Percentiles rank a stretch among this genome's conserved stretches.
These are phyloP conservation scores for Cystobasidium ongulense DNA, from an alignment of 768 basidiomycete genomes.

Conservation along the genomic window DNA sequence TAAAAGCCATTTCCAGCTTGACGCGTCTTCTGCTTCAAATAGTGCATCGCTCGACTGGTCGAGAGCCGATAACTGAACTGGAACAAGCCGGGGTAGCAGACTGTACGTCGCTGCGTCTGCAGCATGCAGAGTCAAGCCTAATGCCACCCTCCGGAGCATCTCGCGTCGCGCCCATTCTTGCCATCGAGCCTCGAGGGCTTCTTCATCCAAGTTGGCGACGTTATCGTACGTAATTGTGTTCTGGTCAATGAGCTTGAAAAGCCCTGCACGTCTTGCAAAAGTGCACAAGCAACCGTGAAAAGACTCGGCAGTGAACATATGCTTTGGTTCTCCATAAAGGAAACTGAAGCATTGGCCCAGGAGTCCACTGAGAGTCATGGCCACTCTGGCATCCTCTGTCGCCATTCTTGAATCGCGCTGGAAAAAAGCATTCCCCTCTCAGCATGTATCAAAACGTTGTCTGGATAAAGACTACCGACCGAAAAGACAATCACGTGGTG, in stretches of 20 bases:
- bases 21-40: conserved; percentile 7
- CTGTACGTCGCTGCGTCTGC: neutral
- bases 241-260: conserved; percentile 3
- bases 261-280: conserved; percentile 1
- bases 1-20: neutral
- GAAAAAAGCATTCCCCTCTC: neutral
- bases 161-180: neutral
- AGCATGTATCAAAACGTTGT: no score
- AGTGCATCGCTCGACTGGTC: neutral
- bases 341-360: conserved; percentile 20
- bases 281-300: conserved; percentile 8
- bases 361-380: conserved; percentile 2
- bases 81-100: neutral
- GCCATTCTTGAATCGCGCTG: conserved; percentile 15
- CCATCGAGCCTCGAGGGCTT: conserved; percentile 3
- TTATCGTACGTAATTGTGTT: neutral
- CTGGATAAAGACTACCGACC: neutral
- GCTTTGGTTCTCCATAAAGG: conserved; percentile 7
- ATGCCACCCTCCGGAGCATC: neutral
- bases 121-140: conserved; percentile 17
- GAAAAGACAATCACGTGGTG: conserved; percentile 12
- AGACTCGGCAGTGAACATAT: conserved; percentile 15
- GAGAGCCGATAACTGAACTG: neutral
- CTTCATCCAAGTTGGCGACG: neutral
- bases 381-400: neutral